phyloP scores from a whole-genome alignment of 2,329 filamentous ascomycete genomes.

The Fusarium austroafricanum region DNA sequence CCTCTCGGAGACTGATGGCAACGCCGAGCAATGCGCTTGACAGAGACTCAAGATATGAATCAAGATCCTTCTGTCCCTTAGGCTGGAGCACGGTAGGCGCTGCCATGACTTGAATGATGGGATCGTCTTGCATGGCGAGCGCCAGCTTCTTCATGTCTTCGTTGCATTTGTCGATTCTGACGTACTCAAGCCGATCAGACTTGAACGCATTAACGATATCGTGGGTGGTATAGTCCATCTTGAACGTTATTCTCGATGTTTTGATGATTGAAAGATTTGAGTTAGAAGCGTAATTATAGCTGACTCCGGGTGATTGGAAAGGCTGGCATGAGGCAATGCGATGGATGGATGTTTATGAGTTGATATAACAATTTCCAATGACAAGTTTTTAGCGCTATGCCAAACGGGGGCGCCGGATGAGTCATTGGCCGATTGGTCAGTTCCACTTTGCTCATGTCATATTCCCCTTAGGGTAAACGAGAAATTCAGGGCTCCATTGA shows the following conservation, averaged over 20 bases:
- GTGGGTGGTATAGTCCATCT: slow-evolving; percentile 15
- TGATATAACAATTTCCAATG: too few species aligned
- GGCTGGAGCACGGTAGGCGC: slow-evolving; percentile 6
- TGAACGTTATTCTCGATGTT: slow-evolving; percentile 51
- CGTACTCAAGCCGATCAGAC: slow-evolving; percentile 2
- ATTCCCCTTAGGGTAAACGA: too few species aligned
- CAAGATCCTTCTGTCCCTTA: background rate
- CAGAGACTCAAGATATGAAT: slow-evolving; percentile 11
- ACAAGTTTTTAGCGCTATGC: background rate
- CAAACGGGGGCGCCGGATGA: slow-evolving; percentile 3
- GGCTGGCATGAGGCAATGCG: too few species aligned
- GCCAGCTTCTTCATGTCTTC: background rate
- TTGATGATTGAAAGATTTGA: background rate
- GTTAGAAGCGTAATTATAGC: too few species aligned
- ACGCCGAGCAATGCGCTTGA: slow-evolving; percentile 10
- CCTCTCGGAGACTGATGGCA: background rate
- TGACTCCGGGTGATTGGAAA: accelerated
- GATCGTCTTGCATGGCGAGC: slow-evolving; percentile 3
- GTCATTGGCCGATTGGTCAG: slow-evolving; percentile 5
- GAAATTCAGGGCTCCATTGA: too few species aligned
- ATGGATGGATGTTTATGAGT: too few species aligned
- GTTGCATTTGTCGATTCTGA: slow-evolving; percentile 9
- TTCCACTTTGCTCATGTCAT: too few species aligned
- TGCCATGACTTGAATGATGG: slow-evolving; percentile 4
- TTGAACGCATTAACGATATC: slow-evolving; percentile 10